Conservation (phyloP, 805 yeast genomes). For the Teunomyces aglyptinius region DNA sequence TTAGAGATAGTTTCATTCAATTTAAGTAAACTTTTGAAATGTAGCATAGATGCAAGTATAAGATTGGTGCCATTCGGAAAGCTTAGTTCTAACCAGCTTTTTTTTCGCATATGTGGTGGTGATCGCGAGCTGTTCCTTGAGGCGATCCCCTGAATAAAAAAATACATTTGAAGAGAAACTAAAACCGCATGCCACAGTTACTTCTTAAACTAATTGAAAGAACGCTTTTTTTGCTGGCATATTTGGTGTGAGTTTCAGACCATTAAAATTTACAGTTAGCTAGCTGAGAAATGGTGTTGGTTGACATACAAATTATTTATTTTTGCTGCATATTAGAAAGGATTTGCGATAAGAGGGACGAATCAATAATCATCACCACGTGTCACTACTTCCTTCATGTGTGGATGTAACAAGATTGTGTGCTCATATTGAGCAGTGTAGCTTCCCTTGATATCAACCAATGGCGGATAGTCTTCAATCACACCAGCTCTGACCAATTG, state of each 20-base stretch:
- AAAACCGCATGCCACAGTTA: not conserved
- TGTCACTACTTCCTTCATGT: slow-evolving; percentile 89
- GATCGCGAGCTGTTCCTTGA: not conserved
- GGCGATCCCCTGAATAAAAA: not conserved
- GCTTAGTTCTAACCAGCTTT: not conserved
- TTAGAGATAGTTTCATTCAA: no score
- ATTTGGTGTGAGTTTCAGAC: no score
- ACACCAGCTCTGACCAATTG: slow-evolving; percentile 80
- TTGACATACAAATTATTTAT: not conserved
- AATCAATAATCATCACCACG: slow-evolving; percentile 85
- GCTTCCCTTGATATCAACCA: slow-evolving; percentile 76
- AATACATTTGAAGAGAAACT: not conserved
- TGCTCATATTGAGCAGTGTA: slow-evolving; percentile 98
- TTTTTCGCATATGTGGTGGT: no score
- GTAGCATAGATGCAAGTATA: not conserved
- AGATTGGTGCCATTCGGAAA: not conserved
- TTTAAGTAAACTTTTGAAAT: not conserved
- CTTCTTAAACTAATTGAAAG: not conserved
- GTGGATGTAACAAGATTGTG: slow-evolving; percentile 86
- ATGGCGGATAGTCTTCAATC: slow-evolving; percentile 93
- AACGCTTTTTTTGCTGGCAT: no score
- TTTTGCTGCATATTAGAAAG: not conserved
- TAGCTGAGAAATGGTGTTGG: no score
- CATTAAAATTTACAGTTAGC: no score
- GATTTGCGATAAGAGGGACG: not conserved